Evolutionary conservation across 1,284 basidiomycete species (phyloP).

Genomic region (Ceratobasidium sp.): DNA sequence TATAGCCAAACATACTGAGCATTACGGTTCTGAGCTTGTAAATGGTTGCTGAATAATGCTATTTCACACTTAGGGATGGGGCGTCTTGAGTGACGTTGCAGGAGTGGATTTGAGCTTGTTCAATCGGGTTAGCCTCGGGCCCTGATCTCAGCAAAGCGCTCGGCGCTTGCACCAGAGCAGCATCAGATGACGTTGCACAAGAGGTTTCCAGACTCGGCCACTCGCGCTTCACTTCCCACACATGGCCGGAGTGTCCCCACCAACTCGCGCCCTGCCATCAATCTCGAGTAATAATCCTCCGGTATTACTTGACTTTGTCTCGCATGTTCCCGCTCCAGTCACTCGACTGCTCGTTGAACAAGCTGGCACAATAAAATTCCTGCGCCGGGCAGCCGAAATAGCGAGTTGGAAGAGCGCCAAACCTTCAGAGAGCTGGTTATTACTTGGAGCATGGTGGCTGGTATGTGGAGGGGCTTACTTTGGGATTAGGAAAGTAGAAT

Average conservation of each 20-base stretch:
- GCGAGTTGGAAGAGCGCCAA: slow-evolving; percentile 40
- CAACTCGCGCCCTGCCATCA: not conserved
- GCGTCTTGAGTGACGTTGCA: too few relatives aligned
- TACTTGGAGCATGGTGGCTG: slow-evolving; percentile 39
- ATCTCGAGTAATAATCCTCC: slow-evolving; percentile 26
- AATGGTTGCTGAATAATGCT: too few relatives aligned
- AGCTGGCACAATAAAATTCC: slow-evolving; percentile 29
- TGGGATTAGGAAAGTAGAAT: slow-evolving; percentile 35
- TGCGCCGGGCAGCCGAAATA: slow-evolving; percentile 37
- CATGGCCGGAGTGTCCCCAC: slow-evolving; percentile 26
- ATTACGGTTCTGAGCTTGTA: too few relatives aligned
- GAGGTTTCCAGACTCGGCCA: slow-evolving; percentile 13
- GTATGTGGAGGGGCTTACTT: slow-evolving; percentile 37
- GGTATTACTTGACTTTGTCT: slow-evolving; percentile 39
- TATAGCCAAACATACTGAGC: too few relatives aligned
- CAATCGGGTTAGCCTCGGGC: too few relatives aligned
- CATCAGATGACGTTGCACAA: slow-evolving; percentile 31
- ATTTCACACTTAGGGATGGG: too few relatives aligned
- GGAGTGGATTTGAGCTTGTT: too few relatives aligned
- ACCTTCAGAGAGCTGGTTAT: slow-evolving; percentile 41
- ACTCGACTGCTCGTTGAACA: slow-evolving; percentile 41
- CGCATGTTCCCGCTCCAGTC: slow-evolving; percentile 40
- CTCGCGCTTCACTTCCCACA: slow-evolving; percentile 1
- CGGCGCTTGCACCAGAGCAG: slow-evolving; percentile 1
- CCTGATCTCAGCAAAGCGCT: not conserved